Evolutionary conservation across 768 basidiomycete species (phyloP).

Genomic region (Suillus decipiens): DNA sequence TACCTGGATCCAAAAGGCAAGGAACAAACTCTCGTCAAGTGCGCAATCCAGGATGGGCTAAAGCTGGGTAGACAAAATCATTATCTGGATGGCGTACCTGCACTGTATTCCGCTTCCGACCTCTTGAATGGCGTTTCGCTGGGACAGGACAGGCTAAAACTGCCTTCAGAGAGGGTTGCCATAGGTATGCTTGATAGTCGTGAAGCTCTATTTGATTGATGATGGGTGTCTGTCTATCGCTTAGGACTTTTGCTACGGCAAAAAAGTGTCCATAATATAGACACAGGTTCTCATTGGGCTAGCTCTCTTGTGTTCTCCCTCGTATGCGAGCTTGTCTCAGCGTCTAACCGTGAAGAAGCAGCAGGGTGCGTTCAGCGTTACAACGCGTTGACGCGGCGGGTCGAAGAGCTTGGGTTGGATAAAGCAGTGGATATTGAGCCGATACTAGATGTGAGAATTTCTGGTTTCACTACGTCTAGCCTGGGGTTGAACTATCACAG

Average conservation of each 20-base stretch:
- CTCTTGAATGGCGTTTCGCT: constrained; percentile 39
- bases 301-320: constrained; percentile 74
- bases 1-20: constrained; percentile 70
- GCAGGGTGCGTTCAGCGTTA: constrained; percentile 58
- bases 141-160: constrained; percentile 35
- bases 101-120: constrained; percentile 57
- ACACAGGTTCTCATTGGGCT: constrained; percentile 68
- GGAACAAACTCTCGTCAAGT: constrained; percentile 56
- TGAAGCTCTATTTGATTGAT: not conserved
- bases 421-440: constrained; percentile 66
- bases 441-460: constrained; percentile 69
- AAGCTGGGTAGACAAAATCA: constrained; percentile 82
- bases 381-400: constrained; percentile 58
- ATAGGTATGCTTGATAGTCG: constrained; percentile 47
- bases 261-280: constrained; percentile 61
- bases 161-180: constrained; percentile 51
- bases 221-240: not conserved
- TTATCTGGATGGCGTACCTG: constrained; percentile 74
- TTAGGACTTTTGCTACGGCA: constrained; percentile 72
- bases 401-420: constrained; percentile 65
- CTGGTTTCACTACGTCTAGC: not conserved
- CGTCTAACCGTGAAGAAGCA: constrained; percentile 43
- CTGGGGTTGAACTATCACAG: constrained; percentile 40
- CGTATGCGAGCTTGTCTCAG: constrained; percentile 60
- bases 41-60: constrained; percentile 78